A percentile compares a stretch with the other conserved stretches of the same genome.
phyloP scores from a whole-genome alignment of 2,329 filamentous ascomycete genomes.

The Penicillium thymicola region DNA sequence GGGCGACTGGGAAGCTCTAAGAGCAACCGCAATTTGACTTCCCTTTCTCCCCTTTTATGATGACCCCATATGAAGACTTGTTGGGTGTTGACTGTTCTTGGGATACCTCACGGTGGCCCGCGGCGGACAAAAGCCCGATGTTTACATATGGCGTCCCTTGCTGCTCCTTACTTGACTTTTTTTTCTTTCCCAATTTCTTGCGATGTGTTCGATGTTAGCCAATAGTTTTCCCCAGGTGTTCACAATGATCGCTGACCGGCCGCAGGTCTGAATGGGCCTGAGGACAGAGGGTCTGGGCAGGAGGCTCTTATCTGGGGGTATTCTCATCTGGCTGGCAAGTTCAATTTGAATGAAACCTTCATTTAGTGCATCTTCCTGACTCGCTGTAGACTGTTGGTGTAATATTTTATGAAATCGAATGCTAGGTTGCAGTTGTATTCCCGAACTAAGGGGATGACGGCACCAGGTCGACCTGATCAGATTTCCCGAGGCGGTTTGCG shows the following conservation, averaged over 20 bases:
- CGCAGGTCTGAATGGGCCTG: neutral
- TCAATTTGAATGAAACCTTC: neutral
- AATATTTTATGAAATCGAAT: neutral
- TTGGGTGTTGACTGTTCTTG: neutral
- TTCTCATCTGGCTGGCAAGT: neutral
- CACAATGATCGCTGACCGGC: conserved; percentile 2
- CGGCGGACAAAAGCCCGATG: neutral
- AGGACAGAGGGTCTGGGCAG: conserved; percentile 3
- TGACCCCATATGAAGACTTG: neutral
- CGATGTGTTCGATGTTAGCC: neutral
- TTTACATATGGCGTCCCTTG: neutral
- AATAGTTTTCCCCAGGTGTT: neutral
- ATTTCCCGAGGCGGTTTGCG: neutral
- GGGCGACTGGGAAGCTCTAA: neutral
- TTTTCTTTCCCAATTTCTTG: too few relatives aligned
- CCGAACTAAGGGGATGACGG: neutral
- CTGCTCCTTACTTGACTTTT: neutral
- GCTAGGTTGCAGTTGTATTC: neutral
- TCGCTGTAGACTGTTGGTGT: neutral
- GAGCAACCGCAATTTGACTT: neutral
- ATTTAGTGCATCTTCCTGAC: neutral
- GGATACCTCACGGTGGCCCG: neutral
- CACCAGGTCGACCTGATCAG: neutral
- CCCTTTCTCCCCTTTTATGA: neutral
- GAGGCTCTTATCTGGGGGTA: neutral